Evolutionary conservation across 2,329 filamentous ascomycete species (phyloP), one percentile per base, ranked within the genome.

Genomic region (Clarireedia hainanense): DNA sequence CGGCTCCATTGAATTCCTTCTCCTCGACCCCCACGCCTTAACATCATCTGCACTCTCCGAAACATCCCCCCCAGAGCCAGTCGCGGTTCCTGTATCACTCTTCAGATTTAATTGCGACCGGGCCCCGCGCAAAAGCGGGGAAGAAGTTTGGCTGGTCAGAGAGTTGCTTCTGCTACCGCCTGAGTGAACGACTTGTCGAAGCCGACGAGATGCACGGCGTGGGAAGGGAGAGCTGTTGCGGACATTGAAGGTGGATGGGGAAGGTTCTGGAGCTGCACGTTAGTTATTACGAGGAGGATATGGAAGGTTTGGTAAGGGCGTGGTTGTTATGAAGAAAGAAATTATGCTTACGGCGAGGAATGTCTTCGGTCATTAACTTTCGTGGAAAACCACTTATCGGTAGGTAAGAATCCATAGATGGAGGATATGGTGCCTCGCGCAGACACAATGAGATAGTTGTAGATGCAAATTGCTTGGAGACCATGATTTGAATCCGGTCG

Each of bases 311-410:
- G 6, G 9, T 9, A 30, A 30, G 9, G 40, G 5, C 40, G 20
- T 20, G 34, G 14, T 23, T 39, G 23, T 12, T 17, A 17, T 20
- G 15, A 43, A n/a, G 14, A 6, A 50, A 20, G 30, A n/a, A 24
- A 39, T 6, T 50, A 7, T 17, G 14, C 47, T 24, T 36, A 42
- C 53, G 15, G 20, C 40, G 15, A 7, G 30, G 17, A 23, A 45
- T 46, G 51, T 51, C 30, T 27, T 51, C 54, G 14, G 23, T 43
- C 36, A 51, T 51, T 10, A 51, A 39, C 4, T 17, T 51, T 10
- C 49, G n/a, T 17, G 49, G 49, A 9, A 51, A 51, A 6, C 49
- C 49, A 40, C 49, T 51, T n/a, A 51, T 51, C 6, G 49, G 49
- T 15, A 51, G 20, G n/a, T 42, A 27, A 7, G 6, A 42, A 27